Evolutionary conservation across 2,329 filamentous ascomycete genomes (phyloP).

Genomic region (Aspergillus sp.): DNA sequence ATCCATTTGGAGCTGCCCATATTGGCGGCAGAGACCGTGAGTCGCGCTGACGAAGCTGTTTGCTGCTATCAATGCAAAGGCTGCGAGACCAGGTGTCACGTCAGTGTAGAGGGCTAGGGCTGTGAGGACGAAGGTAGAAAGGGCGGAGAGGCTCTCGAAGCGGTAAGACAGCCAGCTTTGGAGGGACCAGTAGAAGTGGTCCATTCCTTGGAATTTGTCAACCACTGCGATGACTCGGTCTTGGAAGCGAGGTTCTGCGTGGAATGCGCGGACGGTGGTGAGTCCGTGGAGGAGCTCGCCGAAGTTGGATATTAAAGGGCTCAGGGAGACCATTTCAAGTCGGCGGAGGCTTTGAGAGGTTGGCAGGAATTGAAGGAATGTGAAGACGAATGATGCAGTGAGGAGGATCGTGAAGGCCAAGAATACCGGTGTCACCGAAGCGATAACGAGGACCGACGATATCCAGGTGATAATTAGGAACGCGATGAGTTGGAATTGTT

Average conservation of each 20-base stretch:
- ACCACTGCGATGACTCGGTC: constrained; percentile 75
- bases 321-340: constrained; percentile 86
- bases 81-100: constrained; percentile 75
- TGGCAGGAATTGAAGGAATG: constrained; percentile 76
- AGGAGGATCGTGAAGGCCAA: constrained; percentile 69
- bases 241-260: constrained; percentile 76
- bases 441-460: constrained; percentile 74
- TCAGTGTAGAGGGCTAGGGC: constrained; percentile 71
- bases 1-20: constrained; percentile 85
- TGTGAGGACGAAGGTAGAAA: constrained; percentile 72
- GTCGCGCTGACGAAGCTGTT: constrained; percentile 65
- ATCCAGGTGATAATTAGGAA: constrained; percentile 70
- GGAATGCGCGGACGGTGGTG: constrained; percentile 82
- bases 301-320: constrained; percentile 88
- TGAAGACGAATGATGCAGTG: constrained; percentile 66
- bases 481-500: constrained; percentile 69
- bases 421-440: constrained; percentile 74
- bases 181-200: constrained; percentile 92
- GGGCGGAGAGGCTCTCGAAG: constrained; percentile 70
- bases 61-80: constrained; percentile 77
- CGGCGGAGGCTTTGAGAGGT: constrained; percentile 79
- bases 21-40: constrained; percentile 72
- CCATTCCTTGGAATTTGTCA: constrained; percentile 89
- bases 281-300: constrained; percentile 82
- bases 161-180: constrained; percentile 83